Evolutionary conservation across 2,329 filamentous ascomycete genomes (phyloP).

Genomic region (Talaromyces sp.): DNA sequence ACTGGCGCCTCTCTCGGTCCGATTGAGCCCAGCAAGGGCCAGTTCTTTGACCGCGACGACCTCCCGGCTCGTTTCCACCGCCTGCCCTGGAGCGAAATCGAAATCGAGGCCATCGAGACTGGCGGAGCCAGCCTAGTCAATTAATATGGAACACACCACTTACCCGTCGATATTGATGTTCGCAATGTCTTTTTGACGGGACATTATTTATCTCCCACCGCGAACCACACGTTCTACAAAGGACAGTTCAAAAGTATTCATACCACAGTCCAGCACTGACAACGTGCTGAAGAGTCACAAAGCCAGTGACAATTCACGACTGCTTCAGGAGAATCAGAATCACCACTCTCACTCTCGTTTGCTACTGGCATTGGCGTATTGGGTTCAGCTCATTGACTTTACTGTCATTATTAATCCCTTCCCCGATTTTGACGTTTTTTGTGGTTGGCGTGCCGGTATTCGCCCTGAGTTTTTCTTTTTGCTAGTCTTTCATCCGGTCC

Average conservation of each 20-base stretch:
- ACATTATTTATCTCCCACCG: background rate
- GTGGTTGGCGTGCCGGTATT: background rate
- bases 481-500: background rate
- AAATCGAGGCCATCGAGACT: slow-evolving; percentile 95
- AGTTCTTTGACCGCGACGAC: slow-evolving; percentile 84
- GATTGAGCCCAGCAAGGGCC: slow-evolving; percentile 63
- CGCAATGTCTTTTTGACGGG: background rate
- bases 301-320: background rate
- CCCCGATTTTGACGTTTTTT: background rate
- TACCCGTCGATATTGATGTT: background rate
- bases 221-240: background rate
- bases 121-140: slow-evolving; percentile 69
- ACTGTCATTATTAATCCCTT: background rate
- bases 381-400: background rate
- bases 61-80: slow-evolving; percentile 79
- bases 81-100: slow-evolving; percentile 64
- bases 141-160: slow-evolving; percentile 24
- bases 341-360: background rate
- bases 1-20: slow-evolving; percentile 68
- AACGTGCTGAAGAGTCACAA: background rate
- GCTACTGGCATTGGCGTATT: background rate
- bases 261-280: background rate
- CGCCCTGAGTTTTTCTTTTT: background rate
- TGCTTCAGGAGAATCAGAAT: background rate
- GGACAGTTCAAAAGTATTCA: background rate